Conservation (phyloP, 805 yeast genomes). For the Candida verbasci region DNA sequence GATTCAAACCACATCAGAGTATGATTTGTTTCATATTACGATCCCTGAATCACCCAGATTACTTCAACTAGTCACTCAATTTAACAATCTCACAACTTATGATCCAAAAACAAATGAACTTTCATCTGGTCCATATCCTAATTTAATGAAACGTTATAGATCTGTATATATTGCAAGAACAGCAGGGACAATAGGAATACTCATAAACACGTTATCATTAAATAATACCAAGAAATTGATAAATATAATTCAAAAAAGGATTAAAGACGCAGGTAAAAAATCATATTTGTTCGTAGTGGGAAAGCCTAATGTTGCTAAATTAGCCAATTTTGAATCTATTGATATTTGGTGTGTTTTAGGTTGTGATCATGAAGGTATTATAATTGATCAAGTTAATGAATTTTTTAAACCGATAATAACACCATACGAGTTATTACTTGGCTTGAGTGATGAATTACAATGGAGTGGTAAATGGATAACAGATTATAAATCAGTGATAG, state of each 20-base stretch:
- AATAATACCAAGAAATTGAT: conserved; percentile 67
- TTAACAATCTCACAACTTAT: conserved; percentile 47
- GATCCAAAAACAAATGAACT: conserved; percentile 36
- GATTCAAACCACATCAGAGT: conserved; percentile 36
- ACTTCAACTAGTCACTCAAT: conserved; percentile 69
- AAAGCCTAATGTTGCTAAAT: conserved; percentile 93
- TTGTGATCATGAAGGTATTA: conserved; percentile 90
- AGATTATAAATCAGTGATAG: conserved; percentile 58
- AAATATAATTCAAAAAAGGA: conserved; percentile 53
- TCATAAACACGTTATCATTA: conserved; percentile 85
- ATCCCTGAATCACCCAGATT: conserved; percentile 76
- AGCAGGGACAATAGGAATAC: conserved; percentile 87
- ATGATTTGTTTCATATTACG: conserved; percentile 64
- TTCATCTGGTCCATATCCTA: conserved; percentile 64
- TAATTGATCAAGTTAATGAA: conserved; percentile 72
- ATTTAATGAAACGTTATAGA: conserved; percentile 77
- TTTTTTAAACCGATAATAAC: conserved; percentile 90
- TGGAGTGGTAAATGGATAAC: conserved; percentile 97
- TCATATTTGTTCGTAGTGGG: conserved; percentile 95
- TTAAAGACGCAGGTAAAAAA: conserved; percentile 78
- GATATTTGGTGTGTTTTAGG: conserved; percentile 95
- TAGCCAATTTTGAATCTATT: conserved; percentile 92
- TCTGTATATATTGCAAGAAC: conserved; percentile 85
- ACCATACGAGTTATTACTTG: conserved; percentile 84
- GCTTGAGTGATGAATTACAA: conserved; percentile 65